Evolutionary conservation across 345 rosid genomes (phyloP), one percentile per base, ranked within the genome.

Genomic region (Salix dunnii): DNA sequence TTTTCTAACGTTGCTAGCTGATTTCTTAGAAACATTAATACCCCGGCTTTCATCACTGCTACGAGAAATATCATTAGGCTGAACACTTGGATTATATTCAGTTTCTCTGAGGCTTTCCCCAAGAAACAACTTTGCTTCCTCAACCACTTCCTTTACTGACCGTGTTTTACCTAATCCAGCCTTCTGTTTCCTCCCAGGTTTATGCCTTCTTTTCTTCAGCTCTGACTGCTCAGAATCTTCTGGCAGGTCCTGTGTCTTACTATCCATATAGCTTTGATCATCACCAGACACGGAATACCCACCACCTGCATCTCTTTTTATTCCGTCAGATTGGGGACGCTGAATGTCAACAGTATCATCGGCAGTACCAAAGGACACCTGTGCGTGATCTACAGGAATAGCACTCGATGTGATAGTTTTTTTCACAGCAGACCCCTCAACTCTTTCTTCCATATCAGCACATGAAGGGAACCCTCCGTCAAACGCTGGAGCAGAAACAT

Each of bases 151-250:
- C 78, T 89, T 88, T 58, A 82, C 83, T 16, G 96, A 82, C 73
- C 68, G 82, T 9, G 86, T 78, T 77, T 88, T 86, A 70, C 76
- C 79, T 78, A 85, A 72, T 71, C 85, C 93, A 83, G 88, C 74
- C 85, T 87, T 86, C 65, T 65, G 75, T 77, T 83, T 86, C 81
- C 84, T 84, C 58, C 85, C 88, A 75, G 87, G 88, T 80, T 76
- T 89, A 70, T 73, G 80, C 43, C 25, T 76, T 70, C 71, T 73
- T 66, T 80, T 86, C 78, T 81, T 78, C 73, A 81, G 74, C 71
- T 87, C 87, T 36, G 97, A 90, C 68, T 82, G 92, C 81, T 81
- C 86, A 74, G 89, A 86, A 79, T 84, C 91, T 77, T 86, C 97
- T 68, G 88, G 77, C 80, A 73, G 67, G 64, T 83, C 89, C 67